These are phyloP conservation scores for Rhizopogon salebrosus DNA, from an alignment of 768 basidiomycete species.

Conservation along the genomic window DNA sequence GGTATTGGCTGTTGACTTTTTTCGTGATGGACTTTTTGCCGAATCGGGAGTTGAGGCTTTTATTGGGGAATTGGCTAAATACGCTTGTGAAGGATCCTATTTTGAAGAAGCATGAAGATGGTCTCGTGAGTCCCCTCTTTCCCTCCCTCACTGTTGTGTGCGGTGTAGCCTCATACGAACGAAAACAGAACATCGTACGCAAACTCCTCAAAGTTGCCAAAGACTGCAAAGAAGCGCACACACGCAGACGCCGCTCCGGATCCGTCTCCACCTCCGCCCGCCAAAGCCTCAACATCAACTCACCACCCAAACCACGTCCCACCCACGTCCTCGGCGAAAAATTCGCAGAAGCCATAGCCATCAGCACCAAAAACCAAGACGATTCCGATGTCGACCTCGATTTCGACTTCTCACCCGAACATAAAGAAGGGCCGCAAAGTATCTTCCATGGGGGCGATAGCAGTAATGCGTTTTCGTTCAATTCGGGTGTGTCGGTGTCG, in stretches of 20 bases:
- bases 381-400: conserved; percentile 79
- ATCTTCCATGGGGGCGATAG: conserved; percentile 37
- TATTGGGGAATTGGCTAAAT: conserved; percentile 80
- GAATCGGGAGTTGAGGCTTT: conserved; percentile 66
- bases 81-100: conserved; percentile 67
- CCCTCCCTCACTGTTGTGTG: not conserved
- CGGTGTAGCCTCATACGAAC: conserved; percentile 1
- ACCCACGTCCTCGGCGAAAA: conserved; percentile 55
- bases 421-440: conserved; percentile 31
- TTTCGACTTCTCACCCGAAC: conserved; percentile 47
- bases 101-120: conserved; percentile 60
- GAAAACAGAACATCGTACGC: conserved; percentile 65
- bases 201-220: conserved; percentile 80
- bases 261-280: conserved; percentile 19
- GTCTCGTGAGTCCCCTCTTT: conserved; percentile 48
- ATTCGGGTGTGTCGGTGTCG: conserved; percentile 13
- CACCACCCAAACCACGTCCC: conserved; percentile 26
- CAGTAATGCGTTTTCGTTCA: conserved; percentile 40
- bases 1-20: conserved; percentile 89
- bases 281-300: conserved; percentile 20
- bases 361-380: conserved; percentile 35
- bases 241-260: conserved; percentile 28
- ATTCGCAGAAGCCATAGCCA: conserved; percentile 53
- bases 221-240: conserved; percentile 71
- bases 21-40: conserved; percentile 86